Evolutionary conservation across 2,329 filamentous ascomycete genomes (phyloP).

Genomic region (Xylariaceae sp.): DNA sequence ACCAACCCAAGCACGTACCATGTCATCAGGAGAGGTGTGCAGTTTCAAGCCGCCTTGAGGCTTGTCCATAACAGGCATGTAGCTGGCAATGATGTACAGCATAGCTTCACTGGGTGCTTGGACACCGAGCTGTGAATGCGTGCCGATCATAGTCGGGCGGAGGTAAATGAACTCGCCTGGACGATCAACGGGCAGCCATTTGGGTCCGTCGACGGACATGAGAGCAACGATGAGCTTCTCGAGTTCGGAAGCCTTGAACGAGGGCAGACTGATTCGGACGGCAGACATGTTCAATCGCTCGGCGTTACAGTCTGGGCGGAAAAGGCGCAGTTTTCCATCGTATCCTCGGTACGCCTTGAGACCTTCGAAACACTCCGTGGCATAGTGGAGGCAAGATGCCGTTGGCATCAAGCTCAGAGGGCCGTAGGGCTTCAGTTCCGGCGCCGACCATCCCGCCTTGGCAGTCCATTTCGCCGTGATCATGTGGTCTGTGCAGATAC

Average conservation of each 20-base stretch:
- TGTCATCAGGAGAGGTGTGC: conserved; percentile 76
- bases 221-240: conserved; percentile 64
- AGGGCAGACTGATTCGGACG: conserved; percentile 61
- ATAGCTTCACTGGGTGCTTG: conserved; percentile 78
- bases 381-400: conserved; percentile 69
- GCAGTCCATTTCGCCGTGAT: conserved; percentile 62
- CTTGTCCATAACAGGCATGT: conserved; percentile 57
- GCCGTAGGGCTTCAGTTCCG: conserved; percentile 64
- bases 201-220: conserved; percentile 68
- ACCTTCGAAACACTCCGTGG: conserved; percentile 75
- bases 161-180: conserved; percentile 77
- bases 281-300: conserved; percentile 49
- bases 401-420: conserved; percentile 66
- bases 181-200: conserved; percentile 72
- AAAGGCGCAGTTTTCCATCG: conserved; percentile 63
- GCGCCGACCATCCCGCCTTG: conserved; percentile 60
- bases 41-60: conserved; percentile 64
- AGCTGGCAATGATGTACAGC: conserved; percentile 75
- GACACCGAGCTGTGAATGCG: conserved; percentile 76
- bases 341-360: conserved; percentile 69
- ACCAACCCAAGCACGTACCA: conserved; percentile 87
- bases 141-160: conserved; percentile 83
- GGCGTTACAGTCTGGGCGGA: conserved; percentile 63
- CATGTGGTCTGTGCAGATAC: conserved; percentile 84
- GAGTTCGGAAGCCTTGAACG: conserved; percentile 60